Evolutionary conservation across 2,329 filamentous ascomycete species (phyloP).

Genomic region (Monosporascus cannonballus): DNA sequence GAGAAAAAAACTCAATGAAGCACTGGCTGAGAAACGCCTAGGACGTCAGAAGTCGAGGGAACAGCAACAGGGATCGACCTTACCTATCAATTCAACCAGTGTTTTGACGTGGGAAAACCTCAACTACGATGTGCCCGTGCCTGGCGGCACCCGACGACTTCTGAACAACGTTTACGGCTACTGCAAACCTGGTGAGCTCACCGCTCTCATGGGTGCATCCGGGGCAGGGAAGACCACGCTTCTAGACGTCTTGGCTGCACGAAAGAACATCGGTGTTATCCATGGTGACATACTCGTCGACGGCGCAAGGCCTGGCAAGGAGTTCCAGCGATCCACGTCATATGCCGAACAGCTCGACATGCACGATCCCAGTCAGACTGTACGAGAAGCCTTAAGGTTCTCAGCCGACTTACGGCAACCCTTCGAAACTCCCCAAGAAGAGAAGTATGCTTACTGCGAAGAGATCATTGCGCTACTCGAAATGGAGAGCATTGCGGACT

Average conservation of each 20-base stretch:
- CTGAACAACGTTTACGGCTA: slow-evolving; percentile 58
- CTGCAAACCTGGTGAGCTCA: slow-evolving; percentile 70
- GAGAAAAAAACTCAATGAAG: slow-evolving; percentile 58
- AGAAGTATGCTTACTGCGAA: slow-evolving; percentile 56
- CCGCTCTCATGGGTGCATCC: slow-evolving; percentile 75
- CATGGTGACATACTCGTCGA: slow-evolving; percentile 52
- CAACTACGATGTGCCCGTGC: slow-evolving; percentile 65
- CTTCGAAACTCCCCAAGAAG: slow-evolving; percentile 43
- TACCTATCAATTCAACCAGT: slow-evolving; percentile 54
- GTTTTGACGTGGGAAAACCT: slow-evolving; percentile 84
- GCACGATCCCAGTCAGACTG: slow-evolving; percentile 56
- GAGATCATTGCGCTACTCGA: slow-evolving; percentile 54
- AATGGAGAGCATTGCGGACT: slow-evolving; percentile 54
- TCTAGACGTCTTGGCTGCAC: slow-evolving; percentile 63
- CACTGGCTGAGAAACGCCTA: slow-evolving; percentile 53
- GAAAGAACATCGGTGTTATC: slow-evolving; percentile 58
- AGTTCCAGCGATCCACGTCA: slow-evolving; percentile 56
- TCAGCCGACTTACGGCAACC: slow-evolving; percentile 56
- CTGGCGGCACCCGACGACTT: slow-evolving; percentile 49
- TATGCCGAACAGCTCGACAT: slow-evolving; percentile 59
- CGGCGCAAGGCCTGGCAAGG: slow-evolving; percentile 47
- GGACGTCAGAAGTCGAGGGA: slow-evolving; percentile 42
- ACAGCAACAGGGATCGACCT: slow-evolving; percentile 40
- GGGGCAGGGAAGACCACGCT: slow-evolving; percentile 87
- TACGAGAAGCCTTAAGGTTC: slow-evolving; percentile 58